Percentiles rank a stretch among this genome's conserved stretches.
Conservation (phyloP, 148 eudicot genomes). For the Rhododendron griersonianum region DNA sequence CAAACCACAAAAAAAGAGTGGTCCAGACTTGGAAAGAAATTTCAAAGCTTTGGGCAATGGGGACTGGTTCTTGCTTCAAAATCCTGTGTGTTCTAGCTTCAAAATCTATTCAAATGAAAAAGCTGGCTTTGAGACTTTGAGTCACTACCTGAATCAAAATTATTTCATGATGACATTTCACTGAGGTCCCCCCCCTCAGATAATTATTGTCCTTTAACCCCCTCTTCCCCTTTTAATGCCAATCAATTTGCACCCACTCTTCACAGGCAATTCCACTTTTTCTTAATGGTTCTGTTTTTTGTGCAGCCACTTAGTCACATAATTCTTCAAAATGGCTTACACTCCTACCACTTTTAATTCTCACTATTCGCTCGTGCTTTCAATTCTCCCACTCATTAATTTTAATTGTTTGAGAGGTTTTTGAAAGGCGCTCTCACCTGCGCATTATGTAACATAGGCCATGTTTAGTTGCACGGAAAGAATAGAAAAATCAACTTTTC, state of each 20-base stretch:
- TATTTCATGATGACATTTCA: not conserved
- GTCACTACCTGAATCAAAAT: not conserved
- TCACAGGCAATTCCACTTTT: not conserved
- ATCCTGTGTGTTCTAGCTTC: not conserved
- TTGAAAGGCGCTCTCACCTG: too few relatives aligned
- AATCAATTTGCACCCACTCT: conserved; percentile 14
- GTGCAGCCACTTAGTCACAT: not conserved
- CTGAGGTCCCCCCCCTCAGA: conserved; percentile 4
- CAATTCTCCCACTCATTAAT: too few relatives aligned
- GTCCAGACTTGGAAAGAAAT: not conserved
- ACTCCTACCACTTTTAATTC: too few relatives aligned
- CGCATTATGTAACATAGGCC: too few relatives aligned
- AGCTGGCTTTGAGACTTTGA: conserved; percentile 5
- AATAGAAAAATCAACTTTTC: too few relatives aligned
- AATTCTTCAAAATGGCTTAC: not conserved
- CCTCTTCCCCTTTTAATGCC: not conserved
- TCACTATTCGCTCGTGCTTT: too few relatives aligned
- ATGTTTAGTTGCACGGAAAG: too few relatives aligned
- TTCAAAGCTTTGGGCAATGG: not conserved
- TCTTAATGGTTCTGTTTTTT: not conserved
- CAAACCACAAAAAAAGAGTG: too few relatives aligned
- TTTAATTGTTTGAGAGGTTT: too few relatives aligned
- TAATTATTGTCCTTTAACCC: conserved; percentile 4
- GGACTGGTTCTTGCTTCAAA: not conserved
- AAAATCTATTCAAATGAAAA: conserved; percentile 1